These are phyloP conservation scores for Pneumocystis canis DNA, from an alignment of 1,139 yeast species.

Conservation along the genomic window DNA sequence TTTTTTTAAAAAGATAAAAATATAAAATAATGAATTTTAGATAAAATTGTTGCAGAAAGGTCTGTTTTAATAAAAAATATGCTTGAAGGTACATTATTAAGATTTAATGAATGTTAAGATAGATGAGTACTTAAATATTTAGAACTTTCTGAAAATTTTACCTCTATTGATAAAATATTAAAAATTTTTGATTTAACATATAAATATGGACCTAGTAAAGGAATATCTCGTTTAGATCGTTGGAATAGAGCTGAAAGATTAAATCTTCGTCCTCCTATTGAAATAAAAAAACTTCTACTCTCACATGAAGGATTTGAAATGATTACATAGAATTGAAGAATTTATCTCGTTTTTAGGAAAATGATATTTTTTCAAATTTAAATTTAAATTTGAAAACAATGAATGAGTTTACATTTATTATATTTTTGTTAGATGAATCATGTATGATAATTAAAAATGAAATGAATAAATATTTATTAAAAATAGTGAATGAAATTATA, in stretches of 20 bases:
- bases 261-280: slow-evolving; percentile 35
- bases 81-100: slow-evolving; percentile 76
- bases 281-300: slow-evolving; percentile 21
- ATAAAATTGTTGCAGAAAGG: slow-evolving; percentile 76
- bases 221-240: slow-evolving; percentile 31
- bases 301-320: slow-evolving; percentile 4
- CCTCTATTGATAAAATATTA: slow-evolving; percentile 23
- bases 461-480: too few relatives aligned
- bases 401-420: too few relatives aligned
- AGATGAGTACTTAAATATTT: background rate
- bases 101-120: too few relatives aligned
- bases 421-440: too few relatives aligned
- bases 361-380: too few relatives aligned
- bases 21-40: slow-evolving; percentile 34
- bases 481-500: too few relatives aligned
- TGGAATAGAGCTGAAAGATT: slow-evolving; percentile 87
- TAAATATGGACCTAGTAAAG: slow-evolving; percentile 28
- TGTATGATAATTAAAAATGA: too few relatives aligned
- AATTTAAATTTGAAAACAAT: too few relatives aligned
- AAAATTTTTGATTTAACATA: slow-evolving; percentile 25
- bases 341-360: background rate
- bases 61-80: slow-evolving; percentile 78
- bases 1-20: background rate
- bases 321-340: background rate
- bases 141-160: slow-evolving; percentile 22